Evolutionary conservation across 2,329 filamentous ascomycete genomes (phyloP).

Genomic region (Fusarium coffeatum): DNA sequence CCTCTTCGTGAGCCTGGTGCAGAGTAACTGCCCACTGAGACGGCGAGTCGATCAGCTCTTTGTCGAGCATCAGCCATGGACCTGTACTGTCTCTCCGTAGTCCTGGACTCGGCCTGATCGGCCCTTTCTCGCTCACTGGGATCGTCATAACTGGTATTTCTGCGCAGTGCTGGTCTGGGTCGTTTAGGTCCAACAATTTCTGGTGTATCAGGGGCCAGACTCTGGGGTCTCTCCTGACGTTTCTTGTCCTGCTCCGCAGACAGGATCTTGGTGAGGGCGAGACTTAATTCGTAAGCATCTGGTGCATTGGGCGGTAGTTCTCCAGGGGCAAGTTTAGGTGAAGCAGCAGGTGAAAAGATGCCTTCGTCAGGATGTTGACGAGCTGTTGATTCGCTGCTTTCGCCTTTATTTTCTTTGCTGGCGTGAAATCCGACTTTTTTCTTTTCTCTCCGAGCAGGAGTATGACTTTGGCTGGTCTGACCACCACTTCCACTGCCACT

Average conservation of each 20-base stretch:
- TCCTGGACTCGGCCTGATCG: constrained; percentile 53
- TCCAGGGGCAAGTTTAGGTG: constrained; percentile 44
- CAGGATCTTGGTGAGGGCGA: constrained; percentile 54
- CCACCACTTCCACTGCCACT: constrained; percentile 37
- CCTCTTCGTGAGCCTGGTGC: constrained; percentile 53
- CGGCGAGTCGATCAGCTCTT: constrained; percentile 54
- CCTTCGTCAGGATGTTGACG: constrained; percentile 34
- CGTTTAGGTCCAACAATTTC: constrained; percentile 37
- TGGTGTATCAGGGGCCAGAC: constrained; percentile 24
- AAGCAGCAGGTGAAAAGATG: constrained; percentile 45
- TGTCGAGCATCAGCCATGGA: constrained; percentile 56
- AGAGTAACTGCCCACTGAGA: constrained; percentile 55
- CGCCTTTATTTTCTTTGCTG: constrained; percentile 45
- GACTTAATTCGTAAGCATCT: constrained; percentile 54
- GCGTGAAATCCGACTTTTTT: constrained; percentile 56
- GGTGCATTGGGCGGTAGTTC: constrained; percentile 50
- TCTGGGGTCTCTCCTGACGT: constrained; percentile 26
- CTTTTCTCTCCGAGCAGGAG: constrained; percentile 53
- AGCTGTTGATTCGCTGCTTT: constrained; percentile 10
- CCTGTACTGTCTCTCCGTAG: constrained; percentile 53
- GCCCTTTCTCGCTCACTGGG: constrained; percentile 55
- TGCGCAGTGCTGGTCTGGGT: constrained; percentile 55
- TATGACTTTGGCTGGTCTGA: constrained; percentile 46
- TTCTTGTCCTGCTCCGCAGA: constrained; percentile 49
- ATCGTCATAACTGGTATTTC: constrained; percentile 58